Base-by-base conservation (phyloP, 371 early-diverging fungal genomes). In the Zychaea mexicana region DNA sequence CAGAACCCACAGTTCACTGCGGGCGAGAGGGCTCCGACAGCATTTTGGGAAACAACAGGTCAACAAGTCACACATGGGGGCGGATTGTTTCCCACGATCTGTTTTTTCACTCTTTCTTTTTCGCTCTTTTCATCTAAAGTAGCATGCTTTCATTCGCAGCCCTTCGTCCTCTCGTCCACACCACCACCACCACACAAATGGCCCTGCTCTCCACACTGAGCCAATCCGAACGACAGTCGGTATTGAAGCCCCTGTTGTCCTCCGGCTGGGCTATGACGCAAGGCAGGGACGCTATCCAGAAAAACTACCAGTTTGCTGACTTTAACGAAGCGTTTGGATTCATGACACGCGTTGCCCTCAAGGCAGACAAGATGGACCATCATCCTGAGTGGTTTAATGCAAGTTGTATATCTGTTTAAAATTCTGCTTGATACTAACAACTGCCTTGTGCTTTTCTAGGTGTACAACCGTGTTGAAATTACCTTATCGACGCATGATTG, bases 301-400 rank as follows among this genome's bases (percentile, higher is more conserved):
- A 93, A 68, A 79, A 78, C 8, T 94, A 92, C 67, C 32, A 61
- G 55, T 98, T 97, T 74, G 71, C 81, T 49, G 88, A 91, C 72
- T 98, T 98, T 69, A 89, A 85, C 75, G 84, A 86, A 58, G 98
- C 97, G 2, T 97, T 94, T 75, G 93, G 92, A 10, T 98, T 98
- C 78, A 97, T 98, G 96, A 85, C 95, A 13, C 83, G 90, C 24
- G 92, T 97, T 8, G 97, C 98, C 12, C 76, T 96, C 53, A 84
- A 85, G 42, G 97, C 97, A 28, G 98, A 97, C 57, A 92, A 90
- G 72, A 83, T 87, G 72, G 92, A 95, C 69, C 98, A 98, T 73
- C 98, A 98, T 68, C 98, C 98, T 10, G 95, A 94, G 74, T 94
- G 95, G 95, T 93, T 92, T 68, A 94, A 94, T 73, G 93, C 92